A percentile compares a stretch with the other conserved stretches of the same genome.
These are phyloP conservation scores for Suillus subalutaceus DNA, from an alignment of 768 basidiomycete species.

Conservation along the genomic window DNA sequence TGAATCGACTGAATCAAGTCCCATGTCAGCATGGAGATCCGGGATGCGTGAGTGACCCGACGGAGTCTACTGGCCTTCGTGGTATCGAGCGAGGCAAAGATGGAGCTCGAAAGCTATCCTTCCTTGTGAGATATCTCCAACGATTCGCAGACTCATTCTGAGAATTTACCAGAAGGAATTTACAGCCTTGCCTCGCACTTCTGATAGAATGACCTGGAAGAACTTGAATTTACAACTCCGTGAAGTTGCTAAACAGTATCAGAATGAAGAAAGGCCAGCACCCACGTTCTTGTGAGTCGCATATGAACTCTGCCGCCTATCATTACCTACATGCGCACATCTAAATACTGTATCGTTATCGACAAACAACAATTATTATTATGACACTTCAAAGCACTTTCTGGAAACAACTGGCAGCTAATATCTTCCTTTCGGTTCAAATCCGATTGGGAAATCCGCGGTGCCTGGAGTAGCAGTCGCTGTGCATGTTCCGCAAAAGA, in stretches of 20 bases:
- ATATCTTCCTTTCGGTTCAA: neutral
- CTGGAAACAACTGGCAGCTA: neutral
- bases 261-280: neutral
- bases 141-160: neutral
- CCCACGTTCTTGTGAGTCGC: neutral
- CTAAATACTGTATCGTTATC: constrained; percentile 8
- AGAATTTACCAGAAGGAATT: neutral
- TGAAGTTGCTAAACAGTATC: neutral
- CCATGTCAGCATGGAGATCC: neutral
- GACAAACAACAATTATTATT: neutral
- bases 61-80: constrained; percentile 1
- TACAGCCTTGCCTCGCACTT: constrained; percentile 4
- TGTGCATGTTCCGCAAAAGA: neutral
- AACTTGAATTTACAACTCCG: constrained; percentile 1
- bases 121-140: neutral
- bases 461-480: neutral
- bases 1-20: neutral
- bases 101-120: neutral
- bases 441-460: neutral
- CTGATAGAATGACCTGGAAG: neutral
- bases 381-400: neutral
- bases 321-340: neutral
- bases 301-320: neutral
- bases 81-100: neutral
- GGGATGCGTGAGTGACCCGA: neutral